Base-by-base conservation (phyloP, 495 filamentous ascomycete genomes). In the Collariella sp. region DNA sequence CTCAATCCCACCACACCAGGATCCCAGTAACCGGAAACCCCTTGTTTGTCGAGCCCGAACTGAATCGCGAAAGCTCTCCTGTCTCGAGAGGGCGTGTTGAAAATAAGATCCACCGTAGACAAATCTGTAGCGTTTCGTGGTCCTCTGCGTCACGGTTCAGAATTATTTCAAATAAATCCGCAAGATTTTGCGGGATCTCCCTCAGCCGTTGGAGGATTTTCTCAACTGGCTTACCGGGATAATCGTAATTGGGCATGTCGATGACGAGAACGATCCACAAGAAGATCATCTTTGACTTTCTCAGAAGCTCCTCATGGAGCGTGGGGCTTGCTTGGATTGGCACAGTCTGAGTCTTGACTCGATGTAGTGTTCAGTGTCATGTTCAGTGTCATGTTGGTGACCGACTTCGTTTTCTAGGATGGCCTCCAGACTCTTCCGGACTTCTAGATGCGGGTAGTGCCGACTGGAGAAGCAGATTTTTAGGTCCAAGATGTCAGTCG, bases 391-490 rank as follows among this genome's bases (percentile, higher is more conserved):
- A 0, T 59, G 34, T 9, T 15, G 38, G 33, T 66, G 63, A 5
- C 60, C 60, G 10, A 3, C 13, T 42, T 62, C 44, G 18, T 56
- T 9, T 41, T 67, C 66, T 5, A 68, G 35, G 1, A 43, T 51
- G 26, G 66, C 7, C 39, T 60, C 55, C 4, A 68, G 54, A 5
- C 71, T 69, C n/a, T 64, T 57, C 15, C 55, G 29, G 7, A 75
- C 66, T 4, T 40, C 50, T 33, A 80, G 73, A 41, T 71, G 56
- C 0, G 76, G 76, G 50, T 78, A 78, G 58, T 77, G 74, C 7
- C 76, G 70, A 56, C 75, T 78, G 0, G 77, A 77, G 46, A 79
- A 69, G 42, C 73, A 79, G 12, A 74, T 50, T 11, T 46, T 51
- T 16, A 70, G n/a, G n/a, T n/a, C n/a, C n/a, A n/a, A n/a, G n/a